Evolutionary conservation across 225 moss, liverwort and hornwort species (phyloP).

Genomic region (Neckera pumila): DNA sequence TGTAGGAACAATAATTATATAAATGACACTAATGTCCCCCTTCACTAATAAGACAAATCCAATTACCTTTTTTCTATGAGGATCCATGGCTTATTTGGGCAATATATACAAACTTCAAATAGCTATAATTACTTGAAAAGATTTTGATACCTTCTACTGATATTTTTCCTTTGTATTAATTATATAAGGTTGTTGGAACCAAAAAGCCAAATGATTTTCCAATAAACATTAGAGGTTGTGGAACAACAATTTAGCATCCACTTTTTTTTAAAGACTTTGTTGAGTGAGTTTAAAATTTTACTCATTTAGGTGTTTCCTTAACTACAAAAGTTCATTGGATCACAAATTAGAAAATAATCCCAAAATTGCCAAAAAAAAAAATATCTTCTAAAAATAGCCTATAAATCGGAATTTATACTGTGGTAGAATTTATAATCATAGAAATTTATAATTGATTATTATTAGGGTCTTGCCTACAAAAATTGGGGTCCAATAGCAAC

Average conservation of each 20-base stretch:
- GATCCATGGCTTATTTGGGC: not conserved
- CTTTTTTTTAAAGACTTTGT: not conserved
- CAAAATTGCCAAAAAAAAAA: not conserved
- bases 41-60: not conserved
- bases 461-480: not conserved
- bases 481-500: not conserved
- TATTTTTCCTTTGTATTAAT: not conserved
- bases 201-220: not conserved
- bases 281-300: not conserved
- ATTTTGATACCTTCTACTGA: not conserved
- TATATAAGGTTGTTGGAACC: not conserved
- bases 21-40: not conserved
- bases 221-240: not conserved
- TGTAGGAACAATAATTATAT: not conserved
- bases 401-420: not conserved
- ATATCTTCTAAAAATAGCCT: not conserved
- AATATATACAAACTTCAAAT: not conserved
- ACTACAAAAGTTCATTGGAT: fast-evolving
- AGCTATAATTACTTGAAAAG: not conserved
- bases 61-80: not conserved
- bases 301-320: not conserved
- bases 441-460: not conserved
- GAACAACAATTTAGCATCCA: not conserved
- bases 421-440: not conserved
- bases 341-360: not conserved